A percentile compares a stretch with the other conserved stretches of the same genome.
These are phyloP conservation scores for Pichia deserticola DNA, from an alignment of 805 yeast genomes.

Conservation along the genomic window DNA sequence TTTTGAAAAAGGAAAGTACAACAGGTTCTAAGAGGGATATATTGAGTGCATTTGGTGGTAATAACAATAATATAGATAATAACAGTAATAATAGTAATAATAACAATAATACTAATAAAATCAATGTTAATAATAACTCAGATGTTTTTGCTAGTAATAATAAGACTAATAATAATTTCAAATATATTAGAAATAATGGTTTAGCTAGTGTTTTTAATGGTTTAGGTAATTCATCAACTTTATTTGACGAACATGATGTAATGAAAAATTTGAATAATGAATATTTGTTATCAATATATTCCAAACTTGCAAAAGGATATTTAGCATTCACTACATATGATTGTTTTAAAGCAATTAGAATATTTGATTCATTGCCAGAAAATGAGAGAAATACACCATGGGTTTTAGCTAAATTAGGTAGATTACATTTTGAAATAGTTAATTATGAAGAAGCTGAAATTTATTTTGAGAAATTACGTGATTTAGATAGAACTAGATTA, in stretches of 20 bases:
- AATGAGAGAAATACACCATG: constrained; percentile 68
- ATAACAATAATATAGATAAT: not conserved
- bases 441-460: constrained; percentile 71
- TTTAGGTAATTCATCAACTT: not conserved
- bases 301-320: constrained; percentile 51
- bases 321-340: constrained; percentile 60
- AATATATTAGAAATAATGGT: constrained; percentile 12
- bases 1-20: not conserved
- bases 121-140: not conserved
- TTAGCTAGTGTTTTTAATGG: constrained; percentile 12
- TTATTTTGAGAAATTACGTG: constrained; percentile 55
- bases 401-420: constrained; percentile 74
- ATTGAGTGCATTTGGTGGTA: constrained; percentile 1
- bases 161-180: not conserved
- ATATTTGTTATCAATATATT: constrained; percentile 40
- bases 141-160: not conserved
- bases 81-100: not conserved
- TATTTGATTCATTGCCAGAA: constrained; percentile 57
- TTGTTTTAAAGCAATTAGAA: constrained; percentile 70
- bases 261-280: constrained; percentile 24
- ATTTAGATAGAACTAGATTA: constrained; percentile 66
- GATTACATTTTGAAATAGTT: constrained; percentile 79
- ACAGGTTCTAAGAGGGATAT: constrained; percentile 1
- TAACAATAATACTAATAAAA: constrained; percentile 5
- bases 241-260: constrained; percentile 3